A percentile compares a stretch with the other conserved stretches of the same genome.
Evolutionary conservation across 2,329 filamentous ascomycete genomes (phyloP).

Genomic region (Elsinoe batatas): DNA sequence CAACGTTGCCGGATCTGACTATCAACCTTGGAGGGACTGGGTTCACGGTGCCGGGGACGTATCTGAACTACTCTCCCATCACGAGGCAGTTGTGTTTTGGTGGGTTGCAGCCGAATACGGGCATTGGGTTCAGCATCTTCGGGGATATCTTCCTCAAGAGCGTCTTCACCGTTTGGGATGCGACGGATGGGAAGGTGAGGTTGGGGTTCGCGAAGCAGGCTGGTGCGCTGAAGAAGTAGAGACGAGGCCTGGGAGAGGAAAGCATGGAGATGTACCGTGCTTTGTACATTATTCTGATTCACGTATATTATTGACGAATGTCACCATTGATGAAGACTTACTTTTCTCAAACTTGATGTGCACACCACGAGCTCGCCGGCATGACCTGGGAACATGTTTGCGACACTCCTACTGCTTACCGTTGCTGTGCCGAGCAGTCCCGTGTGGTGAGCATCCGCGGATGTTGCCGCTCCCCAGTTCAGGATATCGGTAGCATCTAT

Average conservation of each 20-base stretch:
- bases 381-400: background rate
- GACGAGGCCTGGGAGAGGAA: too few relatives aligned
- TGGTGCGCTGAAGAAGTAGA: too few relatives aligned
- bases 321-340: background rate
- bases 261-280: background rate
- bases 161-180: slow-evolving; percentile 57
- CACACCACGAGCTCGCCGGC: too few relatives aligned
- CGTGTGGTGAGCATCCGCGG: background rate
- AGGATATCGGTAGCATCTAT: background rate
- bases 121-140: slow-evolving; percentile 52
- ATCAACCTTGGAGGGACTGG: slow-evolving; percentile 44
- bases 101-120: slow-evolving; percentile 48
- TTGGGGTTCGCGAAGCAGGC: slow-evolving; percentile 23
- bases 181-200: slow-evolving; percentile 3
- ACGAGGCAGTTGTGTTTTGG: slow-evolving; percentile 51
- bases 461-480: background rate
- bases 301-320: background rate
- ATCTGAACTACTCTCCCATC: slow-evolving; percentile 44
- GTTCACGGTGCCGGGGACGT: slow-evolving; percentile 16
- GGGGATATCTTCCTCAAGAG: slow-evolving; percentile 71
- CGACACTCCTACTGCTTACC: too few relatives aligned
- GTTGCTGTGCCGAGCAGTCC: background rate
- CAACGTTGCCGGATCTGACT: slow-evolving; percentile 30
- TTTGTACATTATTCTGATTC: background rate
- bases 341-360: background rate